Base-by-base conservation (phyloP, 2,329 filamentous ascomycete species). In the Tolypocladium pustulatum region DNA sequence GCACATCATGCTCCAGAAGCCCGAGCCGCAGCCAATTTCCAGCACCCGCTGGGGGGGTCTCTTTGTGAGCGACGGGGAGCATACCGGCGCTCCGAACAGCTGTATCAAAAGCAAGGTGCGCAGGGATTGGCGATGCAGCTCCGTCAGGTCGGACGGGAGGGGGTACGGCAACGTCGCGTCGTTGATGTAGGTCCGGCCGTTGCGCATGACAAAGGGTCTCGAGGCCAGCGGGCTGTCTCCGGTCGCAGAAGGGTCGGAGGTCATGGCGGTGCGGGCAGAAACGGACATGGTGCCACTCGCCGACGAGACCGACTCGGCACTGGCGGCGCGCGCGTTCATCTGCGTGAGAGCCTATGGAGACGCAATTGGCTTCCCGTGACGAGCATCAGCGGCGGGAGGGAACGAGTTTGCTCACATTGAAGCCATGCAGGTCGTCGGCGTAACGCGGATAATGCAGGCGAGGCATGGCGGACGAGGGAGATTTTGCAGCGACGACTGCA, bases 1-100 rank as follows among this genome's bases (percentile, higher is more conserved):
- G 71, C 90, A 95, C 77, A 91, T 86, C 73, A 89, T 87, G 65
- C 89, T 92, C 92, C 92, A 97, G 69, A 95, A 89, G 30, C 85
- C 93, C 25, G 88, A 88, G 22, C 92, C 92, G 71, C 93, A 97
- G 36, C 87, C 91, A 38, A 97, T 75, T 68, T 97, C 93, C 30
- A 97, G 79, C 34, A 97, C 87, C 63, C 85, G 86, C 66, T 81
- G 81, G 0, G 92, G 92, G 25, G 89, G 86, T 54, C 84, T 83
- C 62, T 83, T 80, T 51, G 80, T 75, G 57, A 90, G 80, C 36
- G 78, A 78, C 1, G 88, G 86, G 10, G 87, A 88, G 72, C 89
- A 92, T 58, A 94, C 81, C 0, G 91, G 89, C 13, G 85, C 85
- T 52, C 91, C 90, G 66, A 94, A 91, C 38, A 96, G 82, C 67